Evolutionary conservation across 129 eudicot species (phyloP), one percentile per base, ranked within the genome.

Genomic region (Ambrosia artemisiifolia): DNA sequence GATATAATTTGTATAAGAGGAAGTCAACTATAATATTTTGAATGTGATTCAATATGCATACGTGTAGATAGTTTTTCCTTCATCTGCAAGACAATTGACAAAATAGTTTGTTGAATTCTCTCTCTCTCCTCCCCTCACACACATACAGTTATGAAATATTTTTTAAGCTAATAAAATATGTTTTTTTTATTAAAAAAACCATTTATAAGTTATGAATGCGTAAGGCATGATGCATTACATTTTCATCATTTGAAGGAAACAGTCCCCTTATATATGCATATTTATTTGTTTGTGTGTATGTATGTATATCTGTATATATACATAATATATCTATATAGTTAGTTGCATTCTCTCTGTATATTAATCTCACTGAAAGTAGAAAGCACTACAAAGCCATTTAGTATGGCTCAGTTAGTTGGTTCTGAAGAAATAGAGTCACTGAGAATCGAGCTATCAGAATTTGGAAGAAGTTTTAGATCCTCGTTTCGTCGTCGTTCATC

Each of bases 381-480:
- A 36, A 80, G 47, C 59, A 66, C 38, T 40, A 12, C 36, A 44
- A 33, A n/a, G 19, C 68, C 65, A 33, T 68, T 32, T 63, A 17
- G 8, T 16, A 84, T 87, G 94, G 81, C 84, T 62, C 87, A 73
- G 53, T 3, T 81, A 16, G 70, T 74, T 20, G 84, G 76, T 24
- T 14, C 74, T 11, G 79, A 82, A 18, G 85, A 79, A 54, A 63
- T 74, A 73, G 83, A 82, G 61, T 80, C 89, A 51, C 62, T 44
- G 7, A 54, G 81, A 72, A 7, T 33, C 35, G 88, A 87, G 83
- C 75, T 79, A n/a, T 71, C 86, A 34, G 84, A 83, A 74, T 24
- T 64, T 4, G 84, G 82, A 70, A 81, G 83, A 78, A 87, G 85
- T 75, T 65, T 79, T 54, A 72, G 81, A 48, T 68, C 84, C 33